A percentile compares a stretch with the other conserved stretches of the same genome.
These are phyloP conservation scores for Oleoguttula mirabilis DNA, from an alignment of 495 filamentous ascomycete species.

Conservation along the genomic window DNA sequence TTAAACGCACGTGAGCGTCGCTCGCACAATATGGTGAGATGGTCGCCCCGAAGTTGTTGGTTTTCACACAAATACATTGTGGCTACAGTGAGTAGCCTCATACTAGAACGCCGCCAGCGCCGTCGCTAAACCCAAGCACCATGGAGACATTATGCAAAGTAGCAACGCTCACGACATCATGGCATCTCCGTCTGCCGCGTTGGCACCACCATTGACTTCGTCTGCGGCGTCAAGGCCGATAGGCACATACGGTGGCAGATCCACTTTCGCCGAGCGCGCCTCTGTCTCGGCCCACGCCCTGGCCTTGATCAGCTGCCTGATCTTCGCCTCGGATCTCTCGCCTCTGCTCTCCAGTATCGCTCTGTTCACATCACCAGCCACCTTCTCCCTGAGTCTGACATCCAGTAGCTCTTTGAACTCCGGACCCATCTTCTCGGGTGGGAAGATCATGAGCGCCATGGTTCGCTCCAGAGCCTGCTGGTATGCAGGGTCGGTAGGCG, in stretches of 20 bases:
- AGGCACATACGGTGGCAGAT: constrained; percentile 59
- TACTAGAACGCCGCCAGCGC: too few relatives aligned
- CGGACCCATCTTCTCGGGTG: constrained; percentile 60
- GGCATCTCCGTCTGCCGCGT: constrained; percentile 11
- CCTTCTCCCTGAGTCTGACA: constrained; percentile 65
- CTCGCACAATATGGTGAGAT: too few relatives aligned
- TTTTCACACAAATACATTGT: too few relatives aligned
- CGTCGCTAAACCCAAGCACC: too few relatives aligned
- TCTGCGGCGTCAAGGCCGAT: constrained; percentile 47
- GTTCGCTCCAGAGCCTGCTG: constrained; percentile 82
- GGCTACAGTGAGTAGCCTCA: too few relatives aligned
- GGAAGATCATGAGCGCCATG: constrained; percentile 84
- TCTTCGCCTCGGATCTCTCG: constrained; percentile 62
- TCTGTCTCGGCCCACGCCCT: constrained; percentile 77
- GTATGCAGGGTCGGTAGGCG: constrained; percentile 68
- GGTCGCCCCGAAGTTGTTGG: too few relatives aligned
- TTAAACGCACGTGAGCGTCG: too few relatives aligned
- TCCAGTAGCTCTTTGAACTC: constrained; percentile 64
- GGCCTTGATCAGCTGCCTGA: constrained; percentile 65
- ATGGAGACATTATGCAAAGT: not conserved
- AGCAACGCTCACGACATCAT: constrained; percentile 8
- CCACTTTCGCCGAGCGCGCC: constrained; percentile 58
- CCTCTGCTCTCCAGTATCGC: constrained; percentile 65
- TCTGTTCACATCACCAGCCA: constrained; percentile 75
- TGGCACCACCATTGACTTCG: constrained; percentile 6